phyloP scores from a whole-genome alignment of 192 early-diverging fungal genomes.

The Umbelopsis sp. region DNA sequence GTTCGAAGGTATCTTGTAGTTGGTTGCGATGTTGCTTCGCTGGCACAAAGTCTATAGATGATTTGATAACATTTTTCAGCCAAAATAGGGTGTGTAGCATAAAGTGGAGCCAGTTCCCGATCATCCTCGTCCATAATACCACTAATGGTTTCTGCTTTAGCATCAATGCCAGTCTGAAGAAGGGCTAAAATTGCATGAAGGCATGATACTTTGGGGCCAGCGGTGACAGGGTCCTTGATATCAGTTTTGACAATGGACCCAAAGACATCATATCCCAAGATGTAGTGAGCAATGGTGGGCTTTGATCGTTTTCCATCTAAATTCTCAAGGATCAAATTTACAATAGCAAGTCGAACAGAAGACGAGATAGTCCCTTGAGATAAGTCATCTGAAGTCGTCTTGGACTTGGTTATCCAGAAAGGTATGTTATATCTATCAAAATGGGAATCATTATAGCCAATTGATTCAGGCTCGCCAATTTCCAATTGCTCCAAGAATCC shows the following conservation, averaged over 20 bases:
- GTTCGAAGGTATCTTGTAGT: slow-evolving; percentile 83
- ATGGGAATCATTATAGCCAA: slow-evolving; percentile 31
- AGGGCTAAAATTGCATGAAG: slow-evolving; percentile 68
- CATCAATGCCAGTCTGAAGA: slow-evolving; percentile 47
- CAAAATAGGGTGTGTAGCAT: slow-evolving; percentile 71
- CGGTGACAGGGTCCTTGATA: slow-evolving; percentile 41
- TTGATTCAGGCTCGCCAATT: slow-evolving; percentile 50
- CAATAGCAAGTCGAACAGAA: slow-evolving; percentile 76
- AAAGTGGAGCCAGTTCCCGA: slow-evolving; percentile 45
- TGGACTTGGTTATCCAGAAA: slow-evolving; percentile 33
- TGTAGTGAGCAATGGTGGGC: slow-evolving; percentile 85
- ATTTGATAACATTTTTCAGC: slow-evolving; percentile 90
- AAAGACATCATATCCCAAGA: slow-evolving; percentile 78
- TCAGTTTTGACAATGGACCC: slow-evolving; percentile 31
- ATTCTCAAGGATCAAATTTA: slow-evolving; percentile 86
- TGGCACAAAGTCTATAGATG: slow-evolving; percentile 78
- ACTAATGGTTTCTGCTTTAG: not conserved
- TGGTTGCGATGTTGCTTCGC: slow-evolving; percentile 62
- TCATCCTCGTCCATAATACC: slow-evolving; percentile 13
- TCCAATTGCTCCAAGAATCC: slow-evolving; percentile 81
- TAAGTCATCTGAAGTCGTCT: slow-evolving; percentile 27
- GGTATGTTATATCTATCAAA: slow-evolving; percentile 43
- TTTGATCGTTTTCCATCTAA: slow-evolving; percentile 50
- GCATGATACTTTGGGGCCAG: slow-evolving; percentile 42
- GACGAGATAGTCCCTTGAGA: not conserved